Evolutionary conservation across 2,329 filamentous ascomycete species (phyloP).

Genomic region (Fusarium camptoceras): DNA sequence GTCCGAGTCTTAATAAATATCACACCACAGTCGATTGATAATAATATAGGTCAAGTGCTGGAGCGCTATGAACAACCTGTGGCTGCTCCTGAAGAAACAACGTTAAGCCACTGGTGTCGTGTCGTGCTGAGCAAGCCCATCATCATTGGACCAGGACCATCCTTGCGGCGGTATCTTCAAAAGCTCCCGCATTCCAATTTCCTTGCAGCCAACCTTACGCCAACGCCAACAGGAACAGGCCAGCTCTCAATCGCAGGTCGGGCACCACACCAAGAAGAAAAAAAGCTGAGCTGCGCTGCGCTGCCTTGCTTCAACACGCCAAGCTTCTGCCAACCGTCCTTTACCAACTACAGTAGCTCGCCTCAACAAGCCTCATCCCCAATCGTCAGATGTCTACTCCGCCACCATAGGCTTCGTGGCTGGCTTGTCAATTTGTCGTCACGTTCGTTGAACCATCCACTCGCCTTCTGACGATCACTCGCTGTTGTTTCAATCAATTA

Average conservation of each 20-base stretch:
- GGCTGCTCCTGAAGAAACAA: slow-evolving; percentile 17
- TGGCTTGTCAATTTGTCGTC: slow-evolving; percentile 43
- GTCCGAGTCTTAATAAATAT: slow-evolving; percentile 15
- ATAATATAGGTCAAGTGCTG: neutral
- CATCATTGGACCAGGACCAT: slow-evolving; percentile 38
- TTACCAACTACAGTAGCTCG: slow-evolving; percentile 21
- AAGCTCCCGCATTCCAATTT: slow-evolving; percentile 29
- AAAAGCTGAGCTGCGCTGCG: neutral
- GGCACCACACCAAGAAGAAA: slow-evolving; percentile 13
- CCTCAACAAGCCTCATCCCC: slow-evolving; percentile 47
- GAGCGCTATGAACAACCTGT: neutral
- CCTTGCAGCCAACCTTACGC: neutral
- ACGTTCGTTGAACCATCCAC: slow-evolving; percentile 24
- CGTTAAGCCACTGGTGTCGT: slow-evolving; percentile 22
- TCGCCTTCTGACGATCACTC: slow-evolving; percentile 30
- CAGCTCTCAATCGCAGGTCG: neutral
- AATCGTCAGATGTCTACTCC: slow-evolving; percentile 47
- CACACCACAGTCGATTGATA: slow-evolving; percentile 22
- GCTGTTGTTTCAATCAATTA: slow-evolving; percentile 16
- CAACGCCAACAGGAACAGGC: neutral
- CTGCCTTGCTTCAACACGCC: slow-evolving; percentile 32
- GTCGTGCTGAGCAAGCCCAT: slow-evolving; percentile 14
- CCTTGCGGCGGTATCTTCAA: slow-evolving; percentile 25
- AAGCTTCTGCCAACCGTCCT: slow-evolving; percentile 32
- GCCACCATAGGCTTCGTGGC: slow-evolving; percentile 47